Evolutionary conservation across 495 filamentous ascomycete species (phyloP), one percentile per base, ranked within the genome.

Genomic region (Penicillium salamii): DNA sequence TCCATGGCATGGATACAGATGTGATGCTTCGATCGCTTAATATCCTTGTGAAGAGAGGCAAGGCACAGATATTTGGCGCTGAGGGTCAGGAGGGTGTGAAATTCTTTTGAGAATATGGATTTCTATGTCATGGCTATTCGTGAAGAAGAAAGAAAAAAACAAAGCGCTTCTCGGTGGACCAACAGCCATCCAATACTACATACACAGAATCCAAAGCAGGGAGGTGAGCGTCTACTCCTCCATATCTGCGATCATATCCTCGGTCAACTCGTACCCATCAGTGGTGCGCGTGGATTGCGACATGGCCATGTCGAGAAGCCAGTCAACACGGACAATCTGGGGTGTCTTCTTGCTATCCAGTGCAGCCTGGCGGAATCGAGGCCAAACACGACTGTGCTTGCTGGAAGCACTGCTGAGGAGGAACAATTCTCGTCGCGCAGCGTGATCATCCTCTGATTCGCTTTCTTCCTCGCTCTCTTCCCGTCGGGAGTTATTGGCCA

Each of bases 61-160:
- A 87, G 69, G 91, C 93, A 18, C 91, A 97, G 69, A 81, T 97
- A 11, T 97, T 98, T 75, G 92, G 92, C 15, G 68, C 57, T 31
- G 91, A 91, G 53, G 92, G 92, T 55, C 82, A 87, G 49, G 81
- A 84, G 61, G 93, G 93, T 44, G 89, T 97, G 50, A 98, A 98
- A 72, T 97, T 98, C 74, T 97, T 97, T 64, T 97, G 74, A 74
- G 50, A 37, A 48, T 28, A n/a, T 41, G 45, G 38, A 17, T 34
- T 54, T 58, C 21, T 32, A 45, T 51, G 37, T 57, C 53, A 28
- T 60, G 58, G 66, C 50, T 65, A 59, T 59, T 62, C 54, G 54
- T 61, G 50, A 53, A 34, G 50, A 49, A 52, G 42, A 49, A 51
- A 58, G 53, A 48, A 53, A 34, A 52, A 49, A 52, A 47, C 49